These are phyloP conservation scores for Fonsecaea monophora DNA, from an alignment of 2,329 filamentous ascomycete species.

Conservation along the genomic window DNA sequence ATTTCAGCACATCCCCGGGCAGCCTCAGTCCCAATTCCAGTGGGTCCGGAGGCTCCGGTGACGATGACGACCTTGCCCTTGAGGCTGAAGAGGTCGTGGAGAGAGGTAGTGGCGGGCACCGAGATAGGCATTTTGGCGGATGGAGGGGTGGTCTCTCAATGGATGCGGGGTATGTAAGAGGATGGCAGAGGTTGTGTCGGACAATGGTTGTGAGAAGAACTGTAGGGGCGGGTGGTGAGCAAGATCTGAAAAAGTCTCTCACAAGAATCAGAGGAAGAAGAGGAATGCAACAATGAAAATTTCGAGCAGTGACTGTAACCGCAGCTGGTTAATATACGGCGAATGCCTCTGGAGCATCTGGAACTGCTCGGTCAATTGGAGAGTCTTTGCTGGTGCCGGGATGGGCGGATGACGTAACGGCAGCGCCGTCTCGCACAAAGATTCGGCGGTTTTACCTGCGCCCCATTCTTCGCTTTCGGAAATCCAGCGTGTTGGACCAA, in stretches of 20 bases:
- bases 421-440: not conserved
- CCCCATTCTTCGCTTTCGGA: constrained; percentile 19
- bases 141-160: constrained; percentile 10
- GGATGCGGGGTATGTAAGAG: constrained; percentile 15
- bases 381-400: not conserved
- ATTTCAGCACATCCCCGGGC: constrained; percentile 70
- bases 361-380: not conserved
- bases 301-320: not conserved
- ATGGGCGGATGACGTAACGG: constrained; percentile 21
- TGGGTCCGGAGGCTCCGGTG: constrained; percentile 57
- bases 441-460: not conserved
- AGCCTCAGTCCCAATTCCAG: constrained; percentile 71
- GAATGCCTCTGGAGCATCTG: constrained; percentile 2
- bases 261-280: not conserved
- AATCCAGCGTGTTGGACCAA: not conserved
- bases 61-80: constrained; percentile 57
- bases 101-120: constrained; percentile 36
- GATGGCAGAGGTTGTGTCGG: not conserved
- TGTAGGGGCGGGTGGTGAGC: not conserved
- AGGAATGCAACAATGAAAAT: constrained; percentile 3
- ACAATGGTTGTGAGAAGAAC: not conserved
- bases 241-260: not conserved
- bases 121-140: constrained; percentile 39
- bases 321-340: constrained; percentile 13
- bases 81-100: constrained; percentile 55